Conservation (phyloP, 306 rosid genomes). For the Dalbergia oliveri region DNA sequence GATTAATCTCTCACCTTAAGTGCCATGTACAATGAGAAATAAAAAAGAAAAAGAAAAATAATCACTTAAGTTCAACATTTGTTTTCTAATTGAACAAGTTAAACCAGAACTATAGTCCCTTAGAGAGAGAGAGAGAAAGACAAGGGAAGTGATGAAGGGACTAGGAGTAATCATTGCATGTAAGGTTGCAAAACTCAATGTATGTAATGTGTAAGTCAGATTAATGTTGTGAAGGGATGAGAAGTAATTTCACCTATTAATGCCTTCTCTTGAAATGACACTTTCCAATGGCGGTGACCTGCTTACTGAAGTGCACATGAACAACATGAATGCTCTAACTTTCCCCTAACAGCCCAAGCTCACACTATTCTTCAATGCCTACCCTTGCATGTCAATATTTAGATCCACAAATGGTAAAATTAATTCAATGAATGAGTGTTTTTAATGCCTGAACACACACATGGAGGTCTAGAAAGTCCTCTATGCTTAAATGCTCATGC, state of each 20-base stretch:
- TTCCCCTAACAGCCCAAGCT: neutral
- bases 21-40: too few relatives aligned
- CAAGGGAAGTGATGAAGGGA: neutral
- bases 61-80: too few relatives aligned
- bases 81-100: too few relatives aligned
- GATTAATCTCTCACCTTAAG: too few relatives aligned
- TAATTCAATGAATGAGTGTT: slow-evolving; percentile 36
- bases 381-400: slow-evolving; percentile 11
- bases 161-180: neutral
- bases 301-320: slow-evolving; percentile 53
- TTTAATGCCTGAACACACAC: slow-evolving; percentile 39
- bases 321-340: slow-evolving; percentile 50
- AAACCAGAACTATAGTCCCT: neutral
- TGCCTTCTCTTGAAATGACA: slow-evolving; percentile 41
- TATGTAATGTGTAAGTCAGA: neutral
- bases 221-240: neutral
- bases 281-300: slow-evolving; percentile 30
- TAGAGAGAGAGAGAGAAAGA: neutral
- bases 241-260: slow-evolving; percentile 38
- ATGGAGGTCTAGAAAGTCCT: neutral
- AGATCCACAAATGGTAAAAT: slow-evolving; percentile 30
- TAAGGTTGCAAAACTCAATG: neutral
- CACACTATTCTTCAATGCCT: slow-evolving; percentile 48
- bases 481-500: slow-evolving; percentile 10
- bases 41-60: too few relatives aligned